Evolutionary conservation across 1,139 yeast genomes (phyloP), one percentile per base, ranked within the genome.

Genomic region (Magnusiomyces suaveolens): DNA sequence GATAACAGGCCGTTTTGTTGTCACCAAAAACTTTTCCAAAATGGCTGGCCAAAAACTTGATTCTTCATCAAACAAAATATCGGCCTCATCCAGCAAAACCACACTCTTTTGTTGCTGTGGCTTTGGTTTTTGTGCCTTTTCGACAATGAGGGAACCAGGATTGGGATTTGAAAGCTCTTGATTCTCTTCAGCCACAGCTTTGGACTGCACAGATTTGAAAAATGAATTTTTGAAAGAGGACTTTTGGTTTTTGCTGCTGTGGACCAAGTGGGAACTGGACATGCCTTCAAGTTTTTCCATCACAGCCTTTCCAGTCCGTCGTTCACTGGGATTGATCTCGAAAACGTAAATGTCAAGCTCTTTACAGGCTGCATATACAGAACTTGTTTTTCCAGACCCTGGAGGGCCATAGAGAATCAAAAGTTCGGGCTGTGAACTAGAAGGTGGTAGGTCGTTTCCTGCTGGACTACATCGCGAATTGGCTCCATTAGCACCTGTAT

Each of bases 1-100:
- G 1, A 90, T 77, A 0, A 92, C 78, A 0, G 98, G 97, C 51
- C 96, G 73, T 61, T 90, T 76, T 0, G 95, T 80, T 33, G 80
- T 78, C 44, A 77, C 74, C 43, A 88, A 70, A 18, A 88, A 75
- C 56, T 81, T 83, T 51, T 78, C 80, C 2, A 89, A 77, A 25
- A 49, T 43, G 1, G 84, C 83, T 1, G 75, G 66, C 97, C 97
- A 92, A 64, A 92, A 90, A 0, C 82, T 81, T 60, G 77, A 79
- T 61, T 89, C 96, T 51, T 82, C 86, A 57, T 84, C 92, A 63
- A 84, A 88, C 32, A 90, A 68, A 16, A 87, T 73, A 66, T 92
- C 96, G 29, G 87, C 90, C 62, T 92, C 97, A 63, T 90, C 97
- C 54, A 92, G 75, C 41, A 92, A 69, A 2, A 92, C 82, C 8